These are phyloP conservation scores for Gnomoniopsis sp. DNA, from an alignment of 2,329 filamentous ascomycete genomes.

Conservation along the genomic window DNA sequence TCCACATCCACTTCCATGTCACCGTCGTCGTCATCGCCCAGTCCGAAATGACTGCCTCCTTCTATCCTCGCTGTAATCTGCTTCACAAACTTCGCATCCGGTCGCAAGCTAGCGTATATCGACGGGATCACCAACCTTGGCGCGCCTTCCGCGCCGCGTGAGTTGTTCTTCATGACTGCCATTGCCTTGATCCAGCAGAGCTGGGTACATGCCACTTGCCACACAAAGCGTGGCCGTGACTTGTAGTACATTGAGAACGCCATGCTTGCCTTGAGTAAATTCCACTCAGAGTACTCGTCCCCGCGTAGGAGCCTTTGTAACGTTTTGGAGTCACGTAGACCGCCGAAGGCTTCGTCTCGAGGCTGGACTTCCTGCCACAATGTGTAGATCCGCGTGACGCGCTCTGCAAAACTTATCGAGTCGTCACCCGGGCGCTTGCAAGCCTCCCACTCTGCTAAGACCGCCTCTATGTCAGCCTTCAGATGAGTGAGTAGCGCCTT, in stretches of 20 bases:
- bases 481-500: conserved; percentile 32
- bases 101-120: conserved; percentile 34
- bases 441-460: conserved; percentile 31
- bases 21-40: conserved; percentile 16
- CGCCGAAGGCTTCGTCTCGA: conserved; percentile 20
- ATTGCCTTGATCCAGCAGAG: conserved; percentile 45
- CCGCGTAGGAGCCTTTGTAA: conserved; percentile 27
- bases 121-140: conserved; percentile 31
- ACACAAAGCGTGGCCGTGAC: conserved; percentile 34
- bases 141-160: conserved; percentile 19
- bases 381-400: conserved; percentile 34
- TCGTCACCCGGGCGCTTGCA: conserved; percentile 18
- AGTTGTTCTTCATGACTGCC: conserved; percentile 8
- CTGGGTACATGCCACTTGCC: conserved; percentile 47
- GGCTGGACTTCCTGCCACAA: conserved; percentile 42
- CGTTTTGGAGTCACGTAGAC: conserved; percentile 22
- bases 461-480: conserved; percentile 27
- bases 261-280: conserved; percentile 47
- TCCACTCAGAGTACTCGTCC: conserved; percentile 38
- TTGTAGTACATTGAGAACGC: conserved; percentile 38
- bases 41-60: conserved; percentile 5
- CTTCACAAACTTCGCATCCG: conserved; percentile 29
- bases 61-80: conserved; percentile 18
- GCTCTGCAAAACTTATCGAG: conserved; percentile 19
- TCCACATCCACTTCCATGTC: conserved; percentile 14